Base-by-base conservation (phyloP, 768 basidiomycete genomes). In the Leccinum arenicola region DNA sequence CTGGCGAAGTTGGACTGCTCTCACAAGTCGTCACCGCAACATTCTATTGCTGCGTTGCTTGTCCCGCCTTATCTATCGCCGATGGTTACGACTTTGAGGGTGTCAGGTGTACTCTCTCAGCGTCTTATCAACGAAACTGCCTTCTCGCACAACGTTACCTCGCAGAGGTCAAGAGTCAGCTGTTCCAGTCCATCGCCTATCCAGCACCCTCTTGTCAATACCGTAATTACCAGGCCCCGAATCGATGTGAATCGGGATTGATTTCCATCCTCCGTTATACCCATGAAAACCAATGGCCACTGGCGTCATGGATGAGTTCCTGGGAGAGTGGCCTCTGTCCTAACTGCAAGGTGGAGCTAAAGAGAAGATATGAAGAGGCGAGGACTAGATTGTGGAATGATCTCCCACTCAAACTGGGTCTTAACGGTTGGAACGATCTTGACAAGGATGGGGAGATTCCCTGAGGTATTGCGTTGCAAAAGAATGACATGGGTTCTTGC, bases 31-130 rank as follows among this genome's bases (percentile, higher is more conserved):
- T 51, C n/a, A 17, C 66, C 8, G 50, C 54, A 11, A 48, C 14
- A 10, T 31, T 56, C 31, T 19, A 59, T 29, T 58, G 54, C 50
- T 63, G 54, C 23, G 8, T 60, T n/a, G 29, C 56, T 15, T 66
- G 64, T 33, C 58, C 58, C 10, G 25, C 43, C 10, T 19, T 5
- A n/a, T 31, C 19, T 43, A 58, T 66, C 29, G 17, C 7, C 2
- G 48, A 58, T n/a, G 64, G 65, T 6, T 66, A 66, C 25, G 56
- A 54, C 3, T 63, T 53, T 15, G n/a, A 56, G 0, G 64, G 33
- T 0, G n/a, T 19, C 5, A 21, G 3, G 17, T 58, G 35, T 36
- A 43, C 25, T 7, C 53, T 65, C 3, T 65, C 60, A 3, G 4
- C 17, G 1, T 4, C 45, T 21, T 56, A 31, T 6, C 35, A 43